These are phyloP conservation scores for Teratosphaeria viscida DNA, from an alignment of 2,329 filamentous ascomycete genomes.

Conservation along the genomic window DNA sequence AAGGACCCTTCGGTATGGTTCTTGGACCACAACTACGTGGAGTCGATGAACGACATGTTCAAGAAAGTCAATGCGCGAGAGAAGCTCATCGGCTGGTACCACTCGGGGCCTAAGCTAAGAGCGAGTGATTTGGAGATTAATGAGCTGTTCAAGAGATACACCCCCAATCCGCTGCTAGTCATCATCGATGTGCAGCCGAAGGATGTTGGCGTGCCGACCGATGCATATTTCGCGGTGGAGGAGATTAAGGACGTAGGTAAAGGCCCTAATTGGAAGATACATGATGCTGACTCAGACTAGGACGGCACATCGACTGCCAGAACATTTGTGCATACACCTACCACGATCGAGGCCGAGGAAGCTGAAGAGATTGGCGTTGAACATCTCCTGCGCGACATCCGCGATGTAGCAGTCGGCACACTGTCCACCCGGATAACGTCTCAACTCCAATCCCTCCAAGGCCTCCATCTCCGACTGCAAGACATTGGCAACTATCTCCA, in stretches of 20 bases:
- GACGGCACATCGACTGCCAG: conserved; percentile 94
- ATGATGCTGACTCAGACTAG: conserved; percentile 38
- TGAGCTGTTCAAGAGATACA: conserved; percentile 98
- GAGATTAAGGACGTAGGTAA: conserved; percentile 87
- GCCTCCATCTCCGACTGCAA: conserved; percentile 82
- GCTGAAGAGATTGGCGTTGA: conserved; percentile 98
- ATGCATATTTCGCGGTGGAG: conserved; percentile 97
- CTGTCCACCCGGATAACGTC: conserved; percentile 94
- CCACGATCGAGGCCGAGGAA: conserved; percentile 96
- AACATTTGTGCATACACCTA: conserved; percentile 97
- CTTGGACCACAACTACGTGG: conserved; percentile 97
- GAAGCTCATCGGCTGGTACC: conserved; percentile 99
- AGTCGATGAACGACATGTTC: conserved; percentile 99
- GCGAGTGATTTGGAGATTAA: conserved; percentile 98
- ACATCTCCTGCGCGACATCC: conserved; percentile 93
- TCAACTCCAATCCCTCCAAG: conserved; percentile 93
- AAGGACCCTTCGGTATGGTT: conserved; percentile 99
- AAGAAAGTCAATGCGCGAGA: conserved; percentile 99
- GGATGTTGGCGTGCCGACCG: conserved; percentile 92
- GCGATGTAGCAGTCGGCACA: conserved; percentile 93
- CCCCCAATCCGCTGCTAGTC: conserved; percentile 86
- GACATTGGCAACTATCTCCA: conserved; percentile 94
- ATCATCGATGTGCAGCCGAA: conserved; percentile 98
- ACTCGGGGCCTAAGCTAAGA: conserved; percentile 91
- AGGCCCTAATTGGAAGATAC: not conserved